Evolutionary conservation across 352 stramenopile genomes (phyloP), one percentile per base, ranked within the genome.

Genomic region (Pythium guiyangense): DNA sequence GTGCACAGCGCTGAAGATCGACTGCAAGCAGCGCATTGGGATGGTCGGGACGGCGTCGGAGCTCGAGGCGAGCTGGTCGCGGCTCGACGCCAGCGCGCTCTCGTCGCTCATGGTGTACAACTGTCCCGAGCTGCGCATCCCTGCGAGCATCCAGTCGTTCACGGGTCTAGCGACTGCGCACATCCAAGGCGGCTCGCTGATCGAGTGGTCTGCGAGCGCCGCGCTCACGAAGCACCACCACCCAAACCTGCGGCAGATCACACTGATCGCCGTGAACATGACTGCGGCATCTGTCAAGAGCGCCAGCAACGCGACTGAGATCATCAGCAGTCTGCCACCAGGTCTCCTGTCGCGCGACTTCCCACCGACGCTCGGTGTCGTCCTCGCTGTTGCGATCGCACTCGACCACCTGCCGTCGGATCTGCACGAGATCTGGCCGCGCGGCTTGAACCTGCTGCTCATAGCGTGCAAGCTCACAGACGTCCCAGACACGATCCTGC

Each of bases 161-260:
- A 14, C 22, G 1, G 18, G 29, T 4, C 34, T 54, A 4, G 14
- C 14, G 11, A 31, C 27, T 1, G 37, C 15, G 11, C 42, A 43
- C 22, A 20, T 43, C 31, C 42, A 29, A 20, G 17, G 4, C 1
- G 46, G 49, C 20, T 25, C 49, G 5, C 29, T 54, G 11, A 18
- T 35, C 12, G 49, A 54, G 25, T 54, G 49, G 49, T 37, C 49
- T 15, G 8, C 49, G n/a, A 45, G 34, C 20, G 49, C 49, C 14
- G 49, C 49, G 22, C 10, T 46, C 6, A 22, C 49, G 6, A 37
- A 11, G 1, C 5, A 2, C 27, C 20, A 46, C n/a, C 49, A 54
- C 8, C 49, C 49, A 10, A 35, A 46, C 3, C 49, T 54, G 34
- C 49, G 49, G 2, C 34, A 54, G 29, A 54, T 54, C n/a, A 35